Conservation (phyloP, 2,329 filamentous ascomycete species). For the Fonsecaea pugnacius region DNA sequence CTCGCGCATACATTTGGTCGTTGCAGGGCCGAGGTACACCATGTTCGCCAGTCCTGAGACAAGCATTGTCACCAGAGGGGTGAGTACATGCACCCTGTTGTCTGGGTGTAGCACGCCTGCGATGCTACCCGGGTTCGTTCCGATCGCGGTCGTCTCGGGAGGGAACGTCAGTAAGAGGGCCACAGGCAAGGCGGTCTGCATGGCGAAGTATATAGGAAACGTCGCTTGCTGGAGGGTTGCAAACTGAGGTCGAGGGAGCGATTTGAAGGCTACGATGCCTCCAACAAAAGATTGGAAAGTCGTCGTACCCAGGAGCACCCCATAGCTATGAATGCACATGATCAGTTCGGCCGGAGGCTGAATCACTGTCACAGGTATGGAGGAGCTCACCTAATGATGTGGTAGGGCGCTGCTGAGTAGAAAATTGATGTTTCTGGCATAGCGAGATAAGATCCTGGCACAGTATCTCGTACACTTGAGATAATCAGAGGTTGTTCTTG, state of each 20-base stretch:
- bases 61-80: constrained; percentile 72
- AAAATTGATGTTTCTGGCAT: constrained; percentile 56
- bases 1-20: constrained; percentile 73
- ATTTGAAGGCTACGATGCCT: constrained; percentile 75
- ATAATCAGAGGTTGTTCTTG: background rate
- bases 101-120: constrained; percentile 62
- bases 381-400: constrained; percentile 68
- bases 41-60: constrained; percentile 73
- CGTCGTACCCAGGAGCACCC: constrained; percentile 81
- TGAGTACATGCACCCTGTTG: constrained; percentile 67
- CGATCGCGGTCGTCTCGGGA: constrained; percentile 52
- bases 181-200: constrained; percentile 77
- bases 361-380: background rate
- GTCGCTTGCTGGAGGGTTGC: constrained; percentile 76
- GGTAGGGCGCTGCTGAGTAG: constrained; percentile 71
- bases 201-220: constrained; percentile 85
- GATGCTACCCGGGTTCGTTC: constrained; percentile 50
- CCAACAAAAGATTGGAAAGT: constrained; percentile 77
- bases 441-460: constrained; percentile 22
- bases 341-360: background rate
- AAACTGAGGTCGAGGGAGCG: constrained; percentile 79
- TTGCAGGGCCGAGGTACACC: constrained; percentile 72
- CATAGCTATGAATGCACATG: constrained; percentile 64
- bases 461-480: too few species aligned
- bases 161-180: constrained; percentile 81